Base-by-base conservation (phyloP, 108 stramenopile species). In the Epipyxis sp. region DNA sequence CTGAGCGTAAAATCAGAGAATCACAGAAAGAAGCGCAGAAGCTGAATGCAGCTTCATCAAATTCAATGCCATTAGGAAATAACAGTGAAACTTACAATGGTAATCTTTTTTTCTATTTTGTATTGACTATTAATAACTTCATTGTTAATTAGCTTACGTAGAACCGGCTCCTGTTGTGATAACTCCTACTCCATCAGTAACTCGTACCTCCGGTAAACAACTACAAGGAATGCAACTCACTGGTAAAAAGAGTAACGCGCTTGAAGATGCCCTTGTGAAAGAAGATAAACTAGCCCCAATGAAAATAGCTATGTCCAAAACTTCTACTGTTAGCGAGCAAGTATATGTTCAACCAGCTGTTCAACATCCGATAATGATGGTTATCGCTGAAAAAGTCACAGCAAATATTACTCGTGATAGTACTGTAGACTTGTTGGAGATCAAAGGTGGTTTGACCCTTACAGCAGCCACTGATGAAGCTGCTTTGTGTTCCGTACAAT, bases 381-480 rank as follows among this genome's bases (percentile, higher is more conserved):
- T 83, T 44, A 79, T 95, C 44, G 97, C 96, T 82, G 97, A 98
- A 81, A 93, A 92, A 85, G 83, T 97, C 69, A 88, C 80, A 45
- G 90, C 86, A n/a, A 74, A 81, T 59, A 91, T 98, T 90, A 91
- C 90, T 61, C 92, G 94, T 59, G 97, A 98, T 87, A 95, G 95
- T 69, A 90, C 82, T 44, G 87, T 98, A 68, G 92, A 96, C 80
- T 79, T 86, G 43, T 91, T 91, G 59, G 97, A 95, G 69, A 90
- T 98, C 76, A 95, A 95, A 91, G 97, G 97, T 35, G 92, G 94
- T 34, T 89, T 98, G 69, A 93, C 93, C 44, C 89, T 96, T 37
- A 98, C 97, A 41, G 97, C 97, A 44, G 94, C 94, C 79, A 91
- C 90, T n/a, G 95, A 98, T 44, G 94, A 86, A 10, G 94, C 93